A percentile compares a stretch with the other conserved stretches of the same genome.
These are phyloP conservation scores for Neonectria ditissima DNA, from an alignment of 2,329 filamentous ascomycete species.

Conservation along the genomic window DNA sequence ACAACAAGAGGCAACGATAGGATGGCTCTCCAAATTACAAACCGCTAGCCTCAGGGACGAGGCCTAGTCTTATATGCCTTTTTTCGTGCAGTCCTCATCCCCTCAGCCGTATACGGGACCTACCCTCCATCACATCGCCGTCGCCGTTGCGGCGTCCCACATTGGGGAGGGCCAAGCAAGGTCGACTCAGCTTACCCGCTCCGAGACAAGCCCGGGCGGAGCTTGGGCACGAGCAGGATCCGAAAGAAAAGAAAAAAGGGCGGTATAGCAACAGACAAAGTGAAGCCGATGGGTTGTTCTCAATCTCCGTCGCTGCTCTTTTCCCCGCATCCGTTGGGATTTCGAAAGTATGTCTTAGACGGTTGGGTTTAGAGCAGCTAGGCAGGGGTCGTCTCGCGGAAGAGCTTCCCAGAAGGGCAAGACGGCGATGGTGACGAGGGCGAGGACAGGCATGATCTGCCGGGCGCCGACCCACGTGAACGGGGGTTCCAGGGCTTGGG, in stretches of 20 bases:
- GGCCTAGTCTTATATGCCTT: conserved; percentile 28
- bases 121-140: conserved; percentile 25
- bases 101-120: conserved; percentile 6
- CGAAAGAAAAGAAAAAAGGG: neutral
- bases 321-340: neutral
- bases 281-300: neutral
- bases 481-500: neutral
- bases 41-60: conserved; percentile 16
- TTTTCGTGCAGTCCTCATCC: neutral
- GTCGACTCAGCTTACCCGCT: conserved; percentile 2
- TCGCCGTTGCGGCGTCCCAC: conserved; percentile 3
- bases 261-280: neutral
- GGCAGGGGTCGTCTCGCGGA: conserved; percentile 28
- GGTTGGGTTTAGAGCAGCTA: conserved; percentile 7
- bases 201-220: neutral
- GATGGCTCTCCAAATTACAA: conserved; percentile 21
- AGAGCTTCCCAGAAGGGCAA: conserved; percentile 43
- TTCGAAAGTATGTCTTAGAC: neutral
- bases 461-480: neutral
- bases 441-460: conserved; percentile 27
- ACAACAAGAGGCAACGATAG: neutral
- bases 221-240: neutral
- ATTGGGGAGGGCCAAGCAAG: conserved; percentile 1
- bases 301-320: neutral
- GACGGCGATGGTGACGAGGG: conserved; percentile 13